Conservation (phyloP, 345 rosid genomes). For the Carallia pectinifolia region DNA sequence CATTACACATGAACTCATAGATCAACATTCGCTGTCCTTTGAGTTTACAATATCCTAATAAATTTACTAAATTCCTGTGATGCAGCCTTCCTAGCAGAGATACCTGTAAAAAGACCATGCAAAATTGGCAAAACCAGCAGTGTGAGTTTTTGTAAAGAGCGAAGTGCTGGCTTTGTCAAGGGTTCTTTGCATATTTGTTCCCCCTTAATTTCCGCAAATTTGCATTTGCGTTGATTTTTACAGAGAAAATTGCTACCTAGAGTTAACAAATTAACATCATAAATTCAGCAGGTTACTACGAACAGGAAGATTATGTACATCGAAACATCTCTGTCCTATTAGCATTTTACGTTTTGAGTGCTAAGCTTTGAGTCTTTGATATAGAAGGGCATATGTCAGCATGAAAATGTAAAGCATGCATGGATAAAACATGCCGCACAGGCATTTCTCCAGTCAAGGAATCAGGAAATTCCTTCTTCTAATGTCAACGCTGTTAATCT, state of each 20-base stretch:
- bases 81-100: conserved; percentile 88
- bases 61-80: conserved; percentile 93
- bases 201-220: no score
- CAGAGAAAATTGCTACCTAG: no score
- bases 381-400: neutral
- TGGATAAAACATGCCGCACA: neutral
- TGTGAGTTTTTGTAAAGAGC: no score
- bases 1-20: conserved; percentile 96
- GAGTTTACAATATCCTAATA: conserved; percentile 82
- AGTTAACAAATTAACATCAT: no score
- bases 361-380: neutral
- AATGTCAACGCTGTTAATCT: neutral
- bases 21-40: conserved; percentile 77
- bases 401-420: neutral
- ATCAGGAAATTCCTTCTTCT: neutral
- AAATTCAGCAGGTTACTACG: no score
- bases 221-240: no score
- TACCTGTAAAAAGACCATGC: conserved; percentile 46
- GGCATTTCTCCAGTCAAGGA: neutral
- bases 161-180: no score
- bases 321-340: no score
- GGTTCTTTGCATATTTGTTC: no score
- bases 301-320: no score
- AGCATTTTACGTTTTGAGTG: no score
- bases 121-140: no score